A percentile compares a stretch with the other conserved stretches of the same genome.
phyloP scores from a whole-genome alignment of 2,329 filamentous ascomycete species.

The Zasmidium cellare region DNA sequence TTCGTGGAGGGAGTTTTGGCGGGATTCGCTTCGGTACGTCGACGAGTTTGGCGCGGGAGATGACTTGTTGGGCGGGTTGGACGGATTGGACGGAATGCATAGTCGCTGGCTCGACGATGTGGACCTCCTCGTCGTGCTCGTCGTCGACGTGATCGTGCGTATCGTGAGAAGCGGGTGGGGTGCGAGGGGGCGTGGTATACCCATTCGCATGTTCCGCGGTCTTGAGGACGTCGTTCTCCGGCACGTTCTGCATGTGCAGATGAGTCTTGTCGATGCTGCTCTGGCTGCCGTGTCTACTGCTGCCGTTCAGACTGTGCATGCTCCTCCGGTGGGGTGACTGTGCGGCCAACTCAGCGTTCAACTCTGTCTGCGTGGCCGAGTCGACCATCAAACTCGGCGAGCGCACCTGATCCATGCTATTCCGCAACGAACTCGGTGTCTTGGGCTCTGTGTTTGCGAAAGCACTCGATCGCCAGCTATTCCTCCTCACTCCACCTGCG shows the following conservation, averaged over 20 bases:
- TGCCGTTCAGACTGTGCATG: slow-evolving; percentile 24
- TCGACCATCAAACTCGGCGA: slow-evolving; percentile 27
- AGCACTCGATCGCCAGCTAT: slow-evolving; percentile 59
- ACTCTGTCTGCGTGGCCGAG: slow-evolving; percentile 34
- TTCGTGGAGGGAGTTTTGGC: slow-evolving; percentile 75
- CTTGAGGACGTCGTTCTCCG: slow-evolving; percentile 29
- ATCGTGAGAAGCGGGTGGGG: slow-evolving; percentile 23
- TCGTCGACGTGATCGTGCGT: slow-evolving; percentile 47
- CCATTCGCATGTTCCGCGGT: slow-evolving; percentile 26
- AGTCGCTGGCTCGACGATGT: slow-evolving; percentile 47
- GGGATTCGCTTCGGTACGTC: slow-evolving; percentile 79
- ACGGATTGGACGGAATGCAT: slow-evolving; percentile 68
- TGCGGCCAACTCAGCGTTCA: slow-evolving; percentile 11
- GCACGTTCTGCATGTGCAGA: slow-evolving; percentile 29
- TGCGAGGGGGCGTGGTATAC: slow-evolving; percentile 34
- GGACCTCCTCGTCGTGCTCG: slow-evolving; percentile 52
- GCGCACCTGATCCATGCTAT: slow-evolving; percentile 27
- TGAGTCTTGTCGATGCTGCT: slow-evolving; percentile 21
- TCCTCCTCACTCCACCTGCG: slow-evolving; percentile 48
- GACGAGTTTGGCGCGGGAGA: slow-evolving; percentile 74
- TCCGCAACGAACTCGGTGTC: slow-evolving; percentile 32
- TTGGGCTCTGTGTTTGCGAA: slow-evolving; percentile 24
- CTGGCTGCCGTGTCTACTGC: slow-evolving; percentile 26
- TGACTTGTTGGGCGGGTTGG: slow-evolving; percentile 45
- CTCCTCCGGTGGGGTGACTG: slow-evolving; percentile 19